Conservation (phyloP, 148 eudicot species). For the Euryodendron excelsum region DNA sequence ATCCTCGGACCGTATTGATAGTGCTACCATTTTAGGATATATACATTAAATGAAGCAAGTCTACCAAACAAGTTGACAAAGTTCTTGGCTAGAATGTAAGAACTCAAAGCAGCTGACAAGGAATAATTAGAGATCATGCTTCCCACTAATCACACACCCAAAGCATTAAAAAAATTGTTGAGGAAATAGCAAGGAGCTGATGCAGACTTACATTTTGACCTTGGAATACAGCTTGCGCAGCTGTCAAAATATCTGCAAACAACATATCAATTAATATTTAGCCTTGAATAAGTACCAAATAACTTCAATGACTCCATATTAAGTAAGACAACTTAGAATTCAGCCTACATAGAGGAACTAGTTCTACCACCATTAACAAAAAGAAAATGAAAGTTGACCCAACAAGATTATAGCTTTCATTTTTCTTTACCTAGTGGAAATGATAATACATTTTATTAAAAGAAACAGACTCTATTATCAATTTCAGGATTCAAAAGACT, state of each 20-base stretch:
- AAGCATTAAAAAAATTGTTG: neutral
- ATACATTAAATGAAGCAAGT: neutral
- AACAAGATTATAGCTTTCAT: neutral
- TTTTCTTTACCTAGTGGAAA: neutral
- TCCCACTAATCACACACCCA: neutral
- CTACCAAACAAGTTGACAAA: neutral
- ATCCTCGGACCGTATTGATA: neutral
- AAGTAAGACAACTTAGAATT: neutral
- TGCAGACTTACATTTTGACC: constrained; percentile 65
- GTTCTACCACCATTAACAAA: neutral
- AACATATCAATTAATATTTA: constrained; percentile 10
- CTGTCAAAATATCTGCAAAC: constrained; percentile 75
- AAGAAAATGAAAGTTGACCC: neutral
- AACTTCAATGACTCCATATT: neutral
- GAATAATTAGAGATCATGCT: neutral
- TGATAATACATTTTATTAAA: neutral
- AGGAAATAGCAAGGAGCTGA: neutral
- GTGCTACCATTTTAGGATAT: too few species aligned
- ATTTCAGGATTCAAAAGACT: neutral
- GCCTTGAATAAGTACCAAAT: constrained; percentile 5
- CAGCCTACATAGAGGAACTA: constrained; percentile 1
- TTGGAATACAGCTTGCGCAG: constrained; percentile 72
- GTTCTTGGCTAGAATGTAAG: neutral
- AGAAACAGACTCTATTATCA: neutral
- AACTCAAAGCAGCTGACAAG: neutral